A percentile compares a stretch with the other conserved stretches of the same genome.
phyloP scores from a whole-genome alignment of 2,329 filamentous ascomycete species.

The Pyrenophora tritici-repentis region DNA sequence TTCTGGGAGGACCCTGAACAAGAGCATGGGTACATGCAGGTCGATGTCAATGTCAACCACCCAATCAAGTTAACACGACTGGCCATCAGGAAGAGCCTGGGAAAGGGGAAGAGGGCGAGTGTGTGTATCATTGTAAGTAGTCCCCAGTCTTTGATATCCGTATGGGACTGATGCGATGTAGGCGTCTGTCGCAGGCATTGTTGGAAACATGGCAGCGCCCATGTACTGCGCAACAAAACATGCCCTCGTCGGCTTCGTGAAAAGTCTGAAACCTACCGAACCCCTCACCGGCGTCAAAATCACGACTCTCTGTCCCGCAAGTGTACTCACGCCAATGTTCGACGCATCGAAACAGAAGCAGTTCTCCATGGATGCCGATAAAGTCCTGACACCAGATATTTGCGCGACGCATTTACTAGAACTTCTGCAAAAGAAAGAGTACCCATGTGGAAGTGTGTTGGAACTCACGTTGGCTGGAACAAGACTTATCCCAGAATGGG shows the following conservation, averaged over 20 bases:
- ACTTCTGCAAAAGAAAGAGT: slow-evolving; percentile 37
- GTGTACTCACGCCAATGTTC: slow-evolving; percentile 35
- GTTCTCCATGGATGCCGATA: slow-evolving; percentile 20
- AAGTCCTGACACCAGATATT: slow-evolving; percentile 24
- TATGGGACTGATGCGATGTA: slow-evolving; percentile 7
- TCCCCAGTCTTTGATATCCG: not conserved
- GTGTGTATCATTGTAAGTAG: slow-evolving; percentile 40
- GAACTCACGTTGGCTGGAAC: slow-evolving; percentile 27
- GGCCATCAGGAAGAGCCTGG: slow-evolving; percentile 35
- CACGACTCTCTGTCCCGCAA: slow-evolving; percentile 34
- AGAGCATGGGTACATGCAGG: slow-evolving; percentile 34
- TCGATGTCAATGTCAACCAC: slow-evolving; percentile 39
- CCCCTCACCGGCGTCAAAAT: slow-evolving; percentile 38
- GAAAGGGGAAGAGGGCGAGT: slow-evolving; percentile 33
- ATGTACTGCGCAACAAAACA: slow-evolving; percentile 42
- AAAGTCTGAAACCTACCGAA: slow-evolving; percentile 33
- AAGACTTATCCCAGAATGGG: slow-evolving; percentile 36
- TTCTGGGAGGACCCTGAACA: slow-evolving; percentile 40
- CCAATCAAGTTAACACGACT: slow-evolving; percentile 39
- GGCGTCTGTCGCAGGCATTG: slow-evolving; percentile 34
- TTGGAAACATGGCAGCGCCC: slow-evolving; percentile 31
- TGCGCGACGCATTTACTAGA: slow-evolving; percentile 31
- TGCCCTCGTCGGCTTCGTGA: slow-evolving; percentile 39
- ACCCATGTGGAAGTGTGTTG: slow-evolving; percentile 32
- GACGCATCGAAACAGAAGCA: slow-evolving; percentile 28